Base-by-base conservation (phyloP, 2,329 filamentous ascomycete genomes). In the Colletotrichum sp. region DNA sequence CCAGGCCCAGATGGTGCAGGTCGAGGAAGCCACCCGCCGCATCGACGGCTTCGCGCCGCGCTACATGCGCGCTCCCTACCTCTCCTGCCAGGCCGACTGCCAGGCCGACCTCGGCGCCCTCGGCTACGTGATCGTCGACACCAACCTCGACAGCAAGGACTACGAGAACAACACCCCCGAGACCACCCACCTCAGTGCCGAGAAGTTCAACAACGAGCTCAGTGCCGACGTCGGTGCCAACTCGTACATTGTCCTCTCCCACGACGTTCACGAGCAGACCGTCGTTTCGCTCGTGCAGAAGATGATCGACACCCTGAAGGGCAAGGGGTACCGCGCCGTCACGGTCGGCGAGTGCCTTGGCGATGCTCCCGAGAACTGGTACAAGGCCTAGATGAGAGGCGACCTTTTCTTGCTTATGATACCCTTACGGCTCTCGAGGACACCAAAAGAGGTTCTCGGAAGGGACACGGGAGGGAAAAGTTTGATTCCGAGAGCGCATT, bases 111-210 rank as follows among this genome's bases (percentile, higher is more conserved):
- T 78, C 21, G 30, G 55, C 28, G 78, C 78, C 28, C 80, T 91
- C 32, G 89, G 88, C 55, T 92, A 92, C 82, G 90, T 92, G 79
- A 82, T 91, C 77, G 85, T 89, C 74, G 90, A 89, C 79, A 90
- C 89, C 78, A 89, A 92, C 79, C 82, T 92, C 14, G 91, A 93
- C 80, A 93, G 91, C 18, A 89, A 92, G 77, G 91, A 93, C 82
- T 92, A 90, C 80, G 84, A 90, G 79, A 88, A 91, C 78, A 85
- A 88, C 72, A 83, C 83, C 10, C 85, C 89, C 3, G 82, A 87
- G 57, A 85, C 87, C 77, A 91, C 92, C 77, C 83, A 86, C 74
- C 81, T 84, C 32, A 87, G 86, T 71, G 86, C 90, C 77, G 79
- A 83, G 13, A 81, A 80, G 9, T 86, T 83, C 74, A 81, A 81